These are phyloP conservation scores for Drechslera avenae DNA, from an alignment of 2,329 filamentous ascomycete genomes.

Conservation along the genomic window DNA sequence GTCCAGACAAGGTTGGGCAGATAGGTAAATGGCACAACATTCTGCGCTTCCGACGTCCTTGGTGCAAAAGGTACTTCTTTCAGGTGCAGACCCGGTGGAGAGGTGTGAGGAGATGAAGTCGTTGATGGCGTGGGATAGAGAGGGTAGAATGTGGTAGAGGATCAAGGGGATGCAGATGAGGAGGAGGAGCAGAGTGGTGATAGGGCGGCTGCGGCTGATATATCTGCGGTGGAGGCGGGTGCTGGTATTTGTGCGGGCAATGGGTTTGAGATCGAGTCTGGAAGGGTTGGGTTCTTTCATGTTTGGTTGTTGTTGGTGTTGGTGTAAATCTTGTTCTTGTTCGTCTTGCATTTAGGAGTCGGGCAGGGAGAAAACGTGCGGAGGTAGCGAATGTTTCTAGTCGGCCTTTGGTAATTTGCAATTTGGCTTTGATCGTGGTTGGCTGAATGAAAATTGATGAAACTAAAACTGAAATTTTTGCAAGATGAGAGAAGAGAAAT, in stretches of 20 bases:
- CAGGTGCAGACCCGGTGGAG: neutral
- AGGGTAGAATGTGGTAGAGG: slow-evolving; percentile 13
- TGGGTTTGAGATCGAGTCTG: neutral
- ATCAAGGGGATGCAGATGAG: slow-evolving; percentile 11
- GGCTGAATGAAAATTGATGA: no score
- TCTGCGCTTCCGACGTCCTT: slow-evolving; percentile 3
- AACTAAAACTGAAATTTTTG: neutral
- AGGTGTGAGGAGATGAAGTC: neutral
- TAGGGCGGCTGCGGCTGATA: neutral
- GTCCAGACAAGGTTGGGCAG: slow-evolving; percentile 5
- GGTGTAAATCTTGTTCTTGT: neutral
- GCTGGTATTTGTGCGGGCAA: neutral
- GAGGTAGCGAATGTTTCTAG: no score
- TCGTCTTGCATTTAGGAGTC: neutral
- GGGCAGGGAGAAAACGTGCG: no score
- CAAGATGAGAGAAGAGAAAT: neutral
- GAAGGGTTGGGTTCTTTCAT: no score
- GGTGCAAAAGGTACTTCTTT: slow-evolving; percentile 3
- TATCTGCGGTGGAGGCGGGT: neutral
- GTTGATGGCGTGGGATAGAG: neutral
- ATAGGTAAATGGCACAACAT: slow-evolving; percentile 7
- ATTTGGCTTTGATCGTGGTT: no score
- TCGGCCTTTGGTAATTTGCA: no score
- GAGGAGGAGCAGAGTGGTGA: slow-evolving; percentile 4
- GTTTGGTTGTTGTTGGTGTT: no score